Conservation (phyloP, 257 asterid species). For the Solanum rostratum region DNA sequence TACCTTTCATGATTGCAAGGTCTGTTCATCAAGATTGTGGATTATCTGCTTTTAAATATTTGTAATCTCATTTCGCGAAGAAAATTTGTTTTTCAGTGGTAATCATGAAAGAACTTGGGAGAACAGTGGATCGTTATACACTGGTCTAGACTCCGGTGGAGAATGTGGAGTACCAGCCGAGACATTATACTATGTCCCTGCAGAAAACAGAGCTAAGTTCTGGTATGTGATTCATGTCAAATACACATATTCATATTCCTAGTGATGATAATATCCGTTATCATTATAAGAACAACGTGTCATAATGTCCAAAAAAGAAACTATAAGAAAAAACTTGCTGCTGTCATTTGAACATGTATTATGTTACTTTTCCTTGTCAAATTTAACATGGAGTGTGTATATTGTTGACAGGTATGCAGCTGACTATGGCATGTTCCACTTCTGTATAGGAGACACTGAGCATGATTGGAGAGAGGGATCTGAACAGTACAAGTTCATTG, state of each 20-base stretch:
- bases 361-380: not conserved
- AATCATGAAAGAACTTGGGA: slow-evolving; percentile 41
- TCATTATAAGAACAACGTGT: too few species aligned
- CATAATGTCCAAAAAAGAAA: too few species aligned
- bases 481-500: slow-evolving; percentile 25
- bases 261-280: not conserved
- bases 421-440: slow-evolving; percentile 34
- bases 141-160: slow-evolving; percentile 29
- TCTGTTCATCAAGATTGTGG: slow-evolving; percentile 1
- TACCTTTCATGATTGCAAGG: slow-evolving; percentile 87
- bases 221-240: slow-evolving; percentile 14
- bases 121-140: slow-evolving; percentile 26
- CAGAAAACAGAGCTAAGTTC: slow-evolving; percentile 39
- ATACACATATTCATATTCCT: not conserved
- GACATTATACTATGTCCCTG: slow-evolving; percentile 32
- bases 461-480: slow-evolving; percentile 42
- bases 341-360: not conserved
- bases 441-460: slow-evolving; percentile 29
- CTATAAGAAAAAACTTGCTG: not conserved
- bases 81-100: slow-evolving; percentile 17
- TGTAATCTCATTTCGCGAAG: too few species aligned
- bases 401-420: slow-evolving; percentile 20
- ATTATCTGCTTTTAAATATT: not conserved
- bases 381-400: not conserved
- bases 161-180: slow-evolving; percentile 50